These are phyloP conservation scores for Penicillium sp. DNA, from an alignment of 2,329 filamentous ascomycete genomes.

Conservation along the genomic window DNA sequence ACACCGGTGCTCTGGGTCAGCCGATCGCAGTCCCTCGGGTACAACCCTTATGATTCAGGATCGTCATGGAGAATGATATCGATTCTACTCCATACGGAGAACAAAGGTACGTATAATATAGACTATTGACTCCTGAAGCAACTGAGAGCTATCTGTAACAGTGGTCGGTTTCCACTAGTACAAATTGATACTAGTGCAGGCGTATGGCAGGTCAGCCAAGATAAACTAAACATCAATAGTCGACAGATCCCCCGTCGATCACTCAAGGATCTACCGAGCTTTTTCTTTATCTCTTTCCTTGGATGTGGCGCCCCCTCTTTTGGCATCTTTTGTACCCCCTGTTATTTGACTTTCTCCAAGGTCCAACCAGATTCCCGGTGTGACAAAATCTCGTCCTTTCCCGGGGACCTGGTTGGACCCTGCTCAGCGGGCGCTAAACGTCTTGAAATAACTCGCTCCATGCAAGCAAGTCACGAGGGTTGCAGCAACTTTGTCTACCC, in stretches of 20 bases:
- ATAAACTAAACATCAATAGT: slow-evolving; percentile 40
- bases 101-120: background rate
- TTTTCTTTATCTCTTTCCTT: slow-evolving; percentile 15
- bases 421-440: slow-evolving; percentile 21
- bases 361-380: slow-evolving; percentile 8
- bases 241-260: slow-evolving; percentile 40
- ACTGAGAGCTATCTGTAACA: slow-evolving; percentile 10
- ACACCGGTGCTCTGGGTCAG: slow-evolving; percentile 6
- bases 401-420: slow-evolving; percentile 15
- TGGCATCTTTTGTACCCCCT: background rate
- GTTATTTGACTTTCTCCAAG: background rate
- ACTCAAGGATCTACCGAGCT: slow-evolving; percentile 30
- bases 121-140: slow-evolving; percentile 25
- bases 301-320: slow-evolving; percentile 7
- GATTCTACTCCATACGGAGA: background rate
- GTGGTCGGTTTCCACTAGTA: slow-evolving; percentile 3
- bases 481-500: slow-evolving; percentile 2
- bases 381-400: slow-evolving; percentile 8
- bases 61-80: slow-evolving; percentile 6
- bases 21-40: slow-evolving; percentile 7
- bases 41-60: slow-evolving; percentile 5
- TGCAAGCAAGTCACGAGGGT: slow-evolving; percentile 25
- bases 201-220: slow-evolving; percentile 32
- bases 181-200: slow-evolving; percentile 7
- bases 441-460: slow-evolving; percentile 19